phyloP scores from a whole-genome alignment of 331 rosid species.

The Cucumis variabilis region DNA sequence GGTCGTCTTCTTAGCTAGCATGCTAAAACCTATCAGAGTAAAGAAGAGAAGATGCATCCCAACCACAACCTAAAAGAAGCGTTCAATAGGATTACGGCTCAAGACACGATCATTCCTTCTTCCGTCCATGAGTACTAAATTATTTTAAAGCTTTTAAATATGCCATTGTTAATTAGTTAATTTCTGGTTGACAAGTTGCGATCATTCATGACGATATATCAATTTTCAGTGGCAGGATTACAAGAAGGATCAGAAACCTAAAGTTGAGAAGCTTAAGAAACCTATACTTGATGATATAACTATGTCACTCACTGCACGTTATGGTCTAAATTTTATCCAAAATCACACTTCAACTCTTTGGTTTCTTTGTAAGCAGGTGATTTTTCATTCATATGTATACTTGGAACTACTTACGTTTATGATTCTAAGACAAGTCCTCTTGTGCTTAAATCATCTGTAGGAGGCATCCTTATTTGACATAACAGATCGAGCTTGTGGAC shows the following conservation, averaged over 20 bases:
- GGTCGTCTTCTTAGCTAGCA: no score
- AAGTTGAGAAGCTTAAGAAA: conserved; percentile 76
- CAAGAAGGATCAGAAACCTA: conserved; percentile 76
- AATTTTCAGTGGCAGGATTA: conserved; percentile 55
- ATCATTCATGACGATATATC: neutral
- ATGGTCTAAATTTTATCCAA: conserved; percentile 74
- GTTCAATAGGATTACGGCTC: no score
- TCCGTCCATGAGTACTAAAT: neutral
- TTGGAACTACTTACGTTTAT: neutral
- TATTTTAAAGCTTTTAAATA: neutral
- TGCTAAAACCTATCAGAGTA: no score
- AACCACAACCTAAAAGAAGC: no score
- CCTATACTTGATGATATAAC: conserved; percentile 75
- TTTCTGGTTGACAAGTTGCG: neutral
- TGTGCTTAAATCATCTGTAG: conserved; percentile 48
- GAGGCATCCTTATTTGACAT: conserved; percentile 89
- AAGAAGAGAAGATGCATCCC: no score
- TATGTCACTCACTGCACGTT: conserved; percentile 56
- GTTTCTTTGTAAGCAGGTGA: conserved; percentile 98
- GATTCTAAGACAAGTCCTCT: neutral
- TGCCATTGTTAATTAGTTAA: neutral
- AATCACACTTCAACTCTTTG: conserved; percentile 78
- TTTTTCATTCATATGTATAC: neutral
- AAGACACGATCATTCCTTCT: neutral
- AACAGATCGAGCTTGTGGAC: conserved; percentile 82